Conservation (phyloP, 208 protist species). For the Acanthamoeba royreba region DNA sequence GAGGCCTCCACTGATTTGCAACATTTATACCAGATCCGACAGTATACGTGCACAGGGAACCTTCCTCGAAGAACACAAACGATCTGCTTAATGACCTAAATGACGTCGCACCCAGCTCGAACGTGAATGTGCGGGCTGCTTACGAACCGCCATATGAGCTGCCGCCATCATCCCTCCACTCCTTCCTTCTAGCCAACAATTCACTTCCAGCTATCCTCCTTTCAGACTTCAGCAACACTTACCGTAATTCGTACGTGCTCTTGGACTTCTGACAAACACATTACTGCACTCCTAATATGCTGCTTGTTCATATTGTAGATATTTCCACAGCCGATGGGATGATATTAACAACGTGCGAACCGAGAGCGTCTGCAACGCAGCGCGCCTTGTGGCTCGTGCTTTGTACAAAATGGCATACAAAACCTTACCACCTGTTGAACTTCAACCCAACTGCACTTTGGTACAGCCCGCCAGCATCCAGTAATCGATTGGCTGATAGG, state of each 20-base stretch:
- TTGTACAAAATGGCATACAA: background rate
- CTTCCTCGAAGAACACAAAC: background rate
- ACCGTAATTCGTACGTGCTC: background rate
- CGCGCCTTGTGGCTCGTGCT: background rate
- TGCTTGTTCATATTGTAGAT: too few species aligned
- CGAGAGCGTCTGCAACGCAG: background rate
- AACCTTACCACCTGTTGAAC: background rate
- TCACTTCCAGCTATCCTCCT: background rate
- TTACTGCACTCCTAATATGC: too few species aligned
- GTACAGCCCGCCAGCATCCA: too few species aligned
- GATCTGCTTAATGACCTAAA: background rate
- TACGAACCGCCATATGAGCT: background rate
- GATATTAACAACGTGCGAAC: background rate
- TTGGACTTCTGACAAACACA: background rate
- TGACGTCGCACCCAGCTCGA: background rate
- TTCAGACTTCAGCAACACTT: background rate
- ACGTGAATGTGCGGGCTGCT: background rate
- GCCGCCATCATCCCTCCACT: constrained; percentile 4
- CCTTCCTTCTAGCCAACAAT: constrained; percentile 2
- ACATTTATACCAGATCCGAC: too few species aligned
- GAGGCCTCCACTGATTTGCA: too few species aligned
- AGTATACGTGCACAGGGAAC: background rate
- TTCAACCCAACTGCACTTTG: background rate
- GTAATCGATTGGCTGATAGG: background rate
- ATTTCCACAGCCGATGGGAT: constrained; percentile 14